Evolutionary conservation across 164 flowering plant species (phyloP), one percentile per base, ranked within the genome.

Genomic region (Protea cynaroides): DNA sequence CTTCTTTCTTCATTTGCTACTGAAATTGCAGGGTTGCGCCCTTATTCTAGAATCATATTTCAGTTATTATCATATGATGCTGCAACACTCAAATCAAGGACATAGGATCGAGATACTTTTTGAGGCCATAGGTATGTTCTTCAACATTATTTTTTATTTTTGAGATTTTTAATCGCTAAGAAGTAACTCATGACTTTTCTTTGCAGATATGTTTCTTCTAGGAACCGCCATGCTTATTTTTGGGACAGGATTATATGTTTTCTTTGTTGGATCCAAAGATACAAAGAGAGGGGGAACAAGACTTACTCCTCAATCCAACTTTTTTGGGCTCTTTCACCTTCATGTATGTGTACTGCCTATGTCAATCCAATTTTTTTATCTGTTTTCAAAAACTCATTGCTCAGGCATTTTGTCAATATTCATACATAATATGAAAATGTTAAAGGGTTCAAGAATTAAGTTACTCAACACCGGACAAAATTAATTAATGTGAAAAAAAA

Each of bases 171-270:
- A 5, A 2, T 15, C 5, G 34, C 49, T 44, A 15, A 44, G 15
- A 11, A 15, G 9, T 59, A 23, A 38, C n/a, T 1, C 7, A 3
- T 52, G 9, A 5, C 17, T 61, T 59, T 4, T 14, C 0, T 68
- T 73, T 56, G 72, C 95, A 91, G 98, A 88, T 71, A 76, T 83
- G 86, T 90, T 81, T 73, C 74, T 90, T 40, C 70, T 88, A n/a
- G 97, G 96, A 69, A 83, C 88, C n/a, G 90, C 90, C 38, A 71
- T 90, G 89, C 82, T 88, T 62, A 61, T 75, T 0, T 88, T 90
- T 62, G 94, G 92, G 14, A 67, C 77, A 68, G 83, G 93, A 15
- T 64, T 90, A 49, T 78, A 88, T 62, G 74, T 59, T 54, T 72
- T 84, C 79, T 92, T 92, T 64, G 82, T 90, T 58, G 80, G 85